These are phyloP conservation scores for Stemphylium vesicarium DNA, from an alignment of 2,329 filamentous ascomycete genomes.

Conservation along the genomic window DNA sequence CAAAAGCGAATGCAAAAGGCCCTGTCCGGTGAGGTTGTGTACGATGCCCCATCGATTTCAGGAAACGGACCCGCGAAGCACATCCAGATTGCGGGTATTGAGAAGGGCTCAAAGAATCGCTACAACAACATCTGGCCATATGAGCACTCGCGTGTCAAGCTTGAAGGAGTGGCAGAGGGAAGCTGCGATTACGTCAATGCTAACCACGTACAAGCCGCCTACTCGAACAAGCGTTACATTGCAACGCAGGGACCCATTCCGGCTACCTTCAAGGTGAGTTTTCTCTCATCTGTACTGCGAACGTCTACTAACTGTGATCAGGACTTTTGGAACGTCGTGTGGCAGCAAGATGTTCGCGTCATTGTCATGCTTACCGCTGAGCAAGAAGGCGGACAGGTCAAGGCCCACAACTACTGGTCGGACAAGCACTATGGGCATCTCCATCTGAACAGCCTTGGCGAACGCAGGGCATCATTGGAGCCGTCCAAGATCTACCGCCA, in stretches of 20 bases:
- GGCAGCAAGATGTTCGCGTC: constrained; percentile 94
- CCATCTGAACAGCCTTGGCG: constrained; percentile 76
- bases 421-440: constrained; percentile 78
- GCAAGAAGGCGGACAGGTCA: constrained; percentile 88
- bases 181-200: constrained; percentile 96
- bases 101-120: constrained; percentile 92
- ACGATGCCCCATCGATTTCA: constrained; percentile 52
- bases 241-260: constrained; percentile 93
- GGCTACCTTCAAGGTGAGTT: constrained; percentile 82
- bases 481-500: constrained; percentile 58
- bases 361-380: constrained; percentile 97
- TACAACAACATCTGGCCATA: constrained; percentile 99
- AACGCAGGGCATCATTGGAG: constrained; percentile 81
- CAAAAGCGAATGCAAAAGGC: constrained; percentile 92
- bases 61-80: constrained; percentile 50
- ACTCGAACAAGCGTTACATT: constrained; percentile 92
- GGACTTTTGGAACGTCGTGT: constrained; percentile 98
- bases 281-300: neutral
- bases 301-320: constrained; percentile 47
- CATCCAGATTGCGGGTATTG: constrained; percentile 86
- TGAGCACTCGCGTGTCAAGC: constrained; percentile 85
- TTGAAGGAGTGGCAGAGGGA: constrained; percentile 70
- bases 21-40: constrained; percentile 65
- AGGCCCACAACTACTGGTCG: constrained; percentile 95
- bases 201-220: constrained; percentile 78